Base-by-base conservation (phyloP, 139 green algal species). In the Ettlia oleoabundans region DNA sequence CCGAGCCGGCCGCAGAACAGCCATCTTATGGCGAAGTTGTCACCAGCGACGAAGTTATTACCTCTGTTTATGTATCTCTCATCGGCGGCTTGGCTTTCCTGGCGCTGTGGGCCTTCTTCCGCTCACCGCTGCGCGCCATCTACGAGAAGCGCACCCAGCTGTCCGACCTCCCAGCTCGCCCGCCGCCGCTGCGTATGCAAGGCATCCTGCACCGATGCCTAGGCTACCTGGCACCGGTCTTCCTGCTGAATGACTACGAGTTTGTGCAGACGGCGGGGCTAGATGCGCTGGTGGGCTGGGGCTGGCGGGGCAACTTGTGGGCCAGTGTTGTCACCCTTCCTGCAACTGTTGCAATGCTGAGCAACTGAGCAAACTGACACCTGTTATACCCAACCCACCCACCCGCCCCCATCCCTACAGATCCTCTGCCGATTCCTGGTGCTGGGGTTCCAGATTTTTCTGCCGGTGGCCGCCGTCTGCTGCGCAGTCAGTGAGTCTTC, bases 201-300 rank as follows among this genome's bases (percentile, higher is more conserved):
- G 71, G 71, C 71, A 30, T 66, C 30, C 47, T 63, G 71, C 71
- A 78, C 47, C 71, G 71, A 30, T 65, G 71, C 71, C 3, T 58
- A 8, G 47, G 71, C 13, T 78, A 63, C 47, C 71, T 78, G 18
- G 30, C 47, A 1, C 71, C 71, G 19, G 32, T 64, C 47, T 78
- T 78, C 47, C 47, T 78, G 30, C 9, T 78, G 3, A 78, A 32
- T 47, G 71, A 78, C 13, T 42, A 30, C 13, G 71, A 78, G 71
- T 18, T 78, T 13, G 30, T 78, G 47, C 43, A 78, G 43, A 66
- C 71, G 4, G 71, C 71, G 1, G 71, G 71, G 18, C 71, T 78
- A 13, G 71, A 78, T 78, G 71, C 47, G 0, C 42, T 78, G 71
- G 71, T 78, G 47, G 64, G 28, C 10, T 47, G 64, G 64, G 9